Evolutionary conservation across 2,329 filamentous ascomycete species (phyloP).

Genomic region (Aspergillus chevalieri): DNA sequence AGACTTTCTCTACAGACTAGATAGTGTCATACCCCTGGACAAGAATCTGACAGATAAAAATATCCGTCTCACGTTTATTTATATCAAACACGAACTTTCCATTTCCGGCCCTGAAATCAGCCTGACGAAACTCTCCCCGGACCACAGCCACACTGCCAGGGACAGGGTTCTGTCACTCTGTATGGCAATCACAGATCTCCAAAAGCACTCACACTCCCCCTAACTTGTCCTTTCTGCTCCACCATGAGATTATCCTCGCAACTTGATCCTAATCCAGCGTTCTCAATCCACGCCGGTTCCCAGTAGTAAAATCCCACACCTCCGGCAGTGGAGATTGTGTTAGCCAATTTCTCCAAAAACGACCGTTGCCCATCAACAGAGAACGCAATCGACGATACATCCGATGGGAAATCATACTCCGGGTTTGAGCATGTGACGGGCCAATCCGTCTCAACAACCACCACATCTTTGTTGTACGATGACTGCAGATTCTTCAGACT

Average conservation of each 20-base stretch:
- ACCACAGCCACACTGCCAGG: background rate
- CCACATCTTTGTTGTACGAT: constrained; percentile 58
- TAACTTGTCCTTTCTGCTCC: constrained; percentile 44
- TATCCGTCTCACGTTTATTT: background rate
- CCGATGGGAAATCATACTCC: constrained; percentile 53
- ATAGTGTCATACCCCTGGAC: background rate
- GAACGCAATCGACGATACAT: constrained; percentile 56
- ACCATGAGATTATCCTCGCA: constrained; percentile 62
- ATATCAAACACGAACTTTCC: background rate
- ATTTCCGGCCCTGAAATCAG: constrained; percentile 6
- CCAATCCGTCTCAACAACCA: constrained; percentile 69
- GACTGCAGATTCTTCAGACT: constrained; percentile 55
- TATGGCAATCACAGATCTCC: constrained; percentile 15
- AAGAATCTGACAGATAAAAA: background rate
- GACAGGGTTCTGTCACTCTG: background rate
- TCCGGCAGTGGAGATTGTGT: constrained; percentile 48
- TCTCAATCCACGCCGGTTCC: constrained; percentile 67
- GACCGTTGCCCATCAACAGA: constrained; percentile 56
- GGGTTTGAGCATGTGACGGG: constrained; percentile 58
- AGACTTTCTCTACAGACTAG: background rate
- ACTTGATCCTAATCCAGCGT: constrained; percentile 58
- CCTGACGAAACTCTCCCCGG: constrained; percentile 1
- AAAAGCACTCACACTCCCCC: constrained; percentile 55
- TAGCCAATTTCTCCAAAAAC: constrained; percentile 57
- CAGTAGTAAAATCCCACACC: constrained; percentile 64